Base-by-base conservation (phyloP, 768 basidiomycete species). In the Mycena latifolia region DNA sequence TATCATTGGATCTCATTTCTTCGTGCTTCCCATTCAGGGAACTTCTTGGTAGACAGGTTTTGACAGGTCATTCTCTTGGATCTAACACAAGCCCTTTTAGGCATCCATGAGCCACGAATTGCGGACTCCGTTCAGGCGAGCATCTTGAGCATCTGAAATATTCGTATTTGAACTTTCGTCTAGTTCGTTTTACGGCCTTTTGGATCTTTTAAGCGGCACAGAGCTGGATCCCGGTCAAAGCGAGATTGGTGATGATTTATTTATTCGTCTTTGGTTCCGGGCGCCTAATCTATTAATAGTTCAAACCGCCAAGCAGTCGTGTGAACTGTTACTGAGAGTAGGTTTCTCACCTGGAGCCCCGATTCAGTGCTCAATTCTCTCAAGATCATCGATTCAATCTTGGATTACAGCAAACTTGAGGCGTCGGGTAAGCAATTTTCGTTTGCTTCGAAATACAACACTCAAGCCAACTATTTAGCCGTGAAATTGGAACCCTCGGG, bases 321-420 rank as follows among this genome's bases (percentile, higher is more conserved):
- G 92, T 74, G 92, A 92, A 74, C 80, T 92, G 18, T 77, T 93
- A 25, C 76, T 92, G 57, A 91, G 91, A 82, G 90, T 88, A 69
- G 45, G 62, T 28, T 4, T 10, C 11, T 54, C 47, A 50, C 2
- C 10, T 48, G 18, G 11, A 20, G 5, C 28, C 10, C 24, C 20
- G 22, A 48, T 41, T 56, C 51, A 41, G 2, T 4, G 56, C 69
- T 54, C 72, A 55, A 25, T 39, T 46, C 28, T n/a, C 35, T 53
- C 14, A 58, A 92, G 89, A 92, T 92, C 73, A 92, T 93, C 70
- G 90, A 92, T 74, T 90, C 89, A 2, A 91, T 93, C 53, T 76
- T 93, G 68, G 92, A 93, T 72, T 92, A 92, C 76, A 91, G 90
- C 77, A 93, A 93, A 74, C 78, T 92, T 2, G 92, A 93, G 73